Percentiles rank a stretch among this genome's conserved stretches.
phyloP scores from a whole-genome alignment of 2,329 filamentous ascomycete species.

The Coniochaeta prunicola region DNA sequence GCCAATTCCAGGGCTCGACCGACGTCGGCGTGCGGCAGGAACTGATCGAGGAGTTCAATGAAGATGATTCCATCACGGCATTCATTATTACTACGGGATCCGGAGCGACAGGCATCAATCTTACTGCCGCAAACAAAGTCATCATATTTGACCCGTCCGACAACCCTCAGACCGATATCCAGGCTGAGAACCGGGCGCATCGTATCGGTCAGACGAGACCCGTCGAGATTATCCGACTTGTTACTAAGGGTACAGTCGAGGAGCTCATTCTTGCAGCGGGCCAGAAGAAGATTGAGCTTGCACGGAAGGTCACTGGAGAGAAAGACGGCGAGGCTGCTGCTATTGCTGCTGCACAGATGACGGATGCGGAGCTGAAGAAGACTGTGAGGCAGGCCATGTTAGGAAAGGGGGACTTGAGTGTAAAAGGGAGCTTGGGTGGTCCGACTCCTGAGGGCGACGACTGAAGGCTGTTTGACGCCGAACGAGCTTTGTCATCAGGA shows the following conservation, averaged over 20 bases:
- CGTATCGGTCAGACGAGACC: slow-evolving; percentile 85
- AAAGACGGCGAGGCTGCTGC: slow-evolving; percentile 12
- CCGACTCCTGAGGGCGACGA: background rate
- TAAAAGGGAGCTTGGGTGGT: background rate
- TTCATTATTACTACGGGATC: slow-evolving; percentile 92
- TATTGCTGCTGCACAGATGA: slow-evolving; percentile 10
- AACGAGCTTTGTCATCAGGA: background rate
- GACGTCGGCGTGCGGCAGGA: slow-evolving; percentile 77
- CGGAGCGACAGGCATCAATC: slow-evolving; percentile 93
- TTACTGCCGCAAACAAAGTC: slow-evolving; percentile 94
- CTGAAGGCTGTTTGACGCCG: background rate
- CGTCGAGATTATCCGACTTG: slow-evolving; percentile 82
- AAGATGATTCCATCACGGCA: slow-evolving; percentile 69
- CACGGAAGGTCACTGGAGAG: slow-evolving; percentile 48
- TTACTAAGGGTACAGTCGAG: slow-evolving; percentile 78
- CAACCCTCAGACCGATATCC: slow-evolving; percentile 97
- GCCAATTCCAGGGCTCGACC: slow-evolving; percentile 80
- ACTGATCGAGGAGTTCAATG: slow-evolving; percentile 80
- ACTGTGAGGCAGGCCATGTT: slow-evolving; percentile 13
- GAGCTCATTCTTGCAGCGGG: slow-evolving; percentile 89
- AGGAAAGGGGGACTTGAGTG: slow-evolving; percentile 3
- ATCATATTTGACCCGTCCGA: slow-evolving; percentile 97
- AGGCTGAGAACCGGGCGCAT: slow-evolving; percentile 94
- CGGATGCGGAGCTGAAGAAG: slow-evolving; percentile 17
- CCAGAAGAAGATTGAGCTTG: slow-evolving; percentile 86